Evolutionary conservation across 139 green algal species (phyloP).

Genomic region (Asterochloris sp.): DNA sequence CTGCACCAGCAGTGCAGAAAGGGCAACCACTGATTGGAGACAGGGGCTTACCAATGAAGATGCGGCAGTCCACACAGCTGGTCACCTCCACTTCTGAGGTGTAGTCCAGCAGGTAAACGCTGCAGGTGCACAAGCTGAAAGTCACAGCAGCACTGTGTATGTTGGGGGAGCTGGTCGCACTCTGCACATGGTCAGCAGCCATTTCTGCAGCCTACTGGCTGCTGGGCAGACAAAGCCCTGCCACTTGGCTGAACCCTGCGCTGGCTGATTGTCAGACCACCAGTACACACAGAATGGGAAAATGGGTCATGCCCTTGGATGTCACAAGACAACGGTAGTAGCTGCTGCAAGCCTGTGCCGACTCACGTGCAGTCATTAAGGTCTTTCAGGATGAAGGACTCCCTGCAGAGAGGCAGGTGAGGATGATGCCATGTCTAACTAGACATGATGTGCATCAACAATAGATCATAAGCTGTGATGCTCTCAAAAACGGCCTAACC

Average conservation of each 20-base stretch:
- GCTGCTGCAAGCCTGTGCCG: too few relatives aligned
- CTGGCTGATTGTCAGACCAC: neutral
- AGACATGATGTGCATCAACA: neutral
- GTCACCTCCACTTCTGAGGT: conserved; percentile 45
- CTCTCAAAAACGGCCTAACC: conserved; percentile 20
- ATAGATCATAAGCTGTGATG: neutral
- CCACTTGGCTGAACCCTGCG: neutral
- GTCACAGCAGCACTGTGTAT: neutral
- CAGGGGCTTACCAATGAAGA: conserved; percentile 46
- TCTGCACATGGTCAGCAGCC: neutral
- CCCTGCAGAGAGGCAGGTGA: conserved; percentile 21
- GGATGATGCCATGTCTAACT: too few relatives aligned
- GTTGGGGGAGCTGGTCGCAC: neutral
- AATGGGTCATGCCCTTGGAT: too few relatives aligned
- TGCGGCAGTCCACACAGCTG: conserved; percentile 47
- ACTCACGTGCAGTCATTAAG: conserved; percentile 37
- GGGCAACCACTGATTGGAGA: neutral
- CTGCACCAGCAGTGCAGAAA: neutral
- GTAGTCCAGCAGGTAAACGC: conserved; percentile 57
- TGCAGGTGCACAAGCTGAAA: conserved; percentile 7
- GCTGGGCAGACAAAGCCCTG: too few relatives aligned
- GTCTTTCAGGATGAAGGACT: conserved; percentile 35
- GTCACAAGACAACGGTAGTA: too few relatives aligned
- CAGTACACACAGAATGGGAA: too few relatives aligned
- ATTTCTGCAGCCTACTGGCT: neutral